Base-by-base conservation (phyloP, 1,284 basidiomycete genomes). In the Ganoderma meredithae region DNA sequence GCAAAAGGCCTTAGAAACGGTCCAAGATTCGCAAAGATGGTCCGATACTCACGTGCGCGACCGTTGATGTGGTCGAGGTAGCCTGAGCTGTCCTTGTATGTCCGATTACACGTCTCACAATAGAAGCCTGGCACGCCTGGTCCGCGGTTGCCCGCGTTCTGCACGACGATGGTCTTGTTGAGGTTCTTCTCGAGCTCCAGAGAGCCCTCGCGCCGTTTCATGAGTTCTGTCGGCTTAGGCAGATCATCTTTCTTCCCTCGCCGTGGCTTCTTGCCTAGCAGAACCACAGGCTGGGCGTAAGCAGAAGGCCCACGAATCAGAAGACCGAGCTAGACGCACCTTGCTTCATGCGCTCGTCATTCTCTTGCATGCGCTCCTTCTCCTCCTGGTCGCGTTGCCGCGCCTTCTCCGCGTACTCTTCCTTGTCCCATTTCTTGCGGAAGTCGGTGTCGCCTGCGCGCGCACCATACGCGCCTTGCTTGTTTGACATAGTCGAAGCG, bases 51-150 rank as follows among this genome's bases (percentile, higher is more conserved):
- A 98, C 96, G 98, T 70, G 91, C 90, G 82, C 96, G 88, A 60
- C 95, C 92, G 80, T 99, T 99, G 67, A 99, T 90, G 79, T 99
- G 98, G 79, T 99, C 97, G 62, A 99, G 84, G 79, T 99, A 99
- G 1, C 90, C 94, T 33, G 92, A 87, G 69, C 91, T 97, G 78
- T 99, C 97, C 80, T 98, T 98, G 81, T 95, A 95, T 25, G 94
- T 98, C 73, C 95, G 85, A 74, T 90, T 92, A 79, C 96, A 98
- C 10, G 92, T 83, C 76, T 97, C 95, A 76, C 96, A 98, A 79
- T 89, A 93, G 82, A 97, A 98, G 0, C 96, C 96, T 19, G 95
- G 95, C 70, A 96, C 93, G 17, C 94, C 93, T 40, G 95, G 88
- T 0, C 95, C 95, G 69, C 86, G 85, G 33, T 90, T 91, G 9